A percentile compares a stretch with the other conserved stretches of the same genome.
phyloP scores from a whole-genome alignment of 2,329 filamentous ascomycete genomes.

The Penicillium decumbens region DNA sequence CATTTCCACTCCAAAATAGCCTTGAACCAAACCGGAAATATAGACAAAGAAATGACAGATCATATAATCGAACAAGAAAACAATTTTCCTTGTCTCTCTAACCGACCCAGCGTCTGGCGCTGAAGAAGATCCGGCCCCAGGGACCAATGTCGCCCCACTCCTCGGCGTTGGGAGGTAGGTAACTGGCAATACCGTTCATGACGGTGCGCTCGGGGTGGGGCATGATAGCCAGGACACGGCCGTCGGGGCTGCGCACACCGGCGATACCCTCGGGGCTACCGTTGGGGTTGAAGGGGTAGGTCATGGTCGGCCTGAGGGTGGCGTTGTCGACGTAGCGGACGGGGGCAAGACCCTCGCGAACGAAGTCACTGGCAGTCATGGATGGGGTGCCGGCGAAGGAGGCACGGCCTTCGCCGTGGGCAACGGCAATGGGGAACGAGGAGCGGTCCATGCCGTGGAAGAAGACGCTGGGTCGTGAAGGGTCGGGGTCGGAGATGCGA shows the following conservation, averaged over 20 bases:
- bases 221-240: constrained; percentile 83
- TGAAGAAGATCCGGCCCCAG: constrained; percentile 82
- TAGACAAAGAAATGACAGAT: constrained; percentile 11
- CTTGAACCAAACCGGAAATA: constrained; percentile 7
- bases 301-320: constrained; percentile 63
- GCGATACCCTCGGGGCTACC: constrained; percentile 78
- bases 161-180: constrained; percentile 59
- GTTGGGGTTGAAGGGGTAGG: constrained; percentile 87
- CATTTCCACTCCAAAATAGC: constrained; percentile 13
- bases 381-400: constrained; percentile 55
- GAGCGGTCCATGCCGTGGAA: constrained; percentile 81
- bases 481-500: constrained; percentile 62
- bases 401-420: constrained; percentile 87
- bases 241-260: constrained; percentile 70
- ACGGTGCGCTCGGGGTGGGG: constrained; percentile 90
- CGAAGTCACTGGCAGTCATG: constrained; percentile 48
- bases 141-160: constrained; percentile 78
- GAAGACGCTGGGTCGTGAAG: constrained; percentile 67
- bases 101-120: constrained; percentile 81
- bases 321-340: constrained; percentile 84
- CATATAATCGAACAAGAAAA: not conserved
- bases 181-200: constrained; percentile 72
- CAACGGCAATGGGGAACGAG: constrained; percentile 76
- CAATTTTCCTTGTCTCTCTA: constrained; percentile 27
- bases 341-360: constrained; percentile 65